phyloP scores from a whole-genome alignment of 2,329 filamentous ascomycete genomes.

The Colletotrichum sp. region DNA sequence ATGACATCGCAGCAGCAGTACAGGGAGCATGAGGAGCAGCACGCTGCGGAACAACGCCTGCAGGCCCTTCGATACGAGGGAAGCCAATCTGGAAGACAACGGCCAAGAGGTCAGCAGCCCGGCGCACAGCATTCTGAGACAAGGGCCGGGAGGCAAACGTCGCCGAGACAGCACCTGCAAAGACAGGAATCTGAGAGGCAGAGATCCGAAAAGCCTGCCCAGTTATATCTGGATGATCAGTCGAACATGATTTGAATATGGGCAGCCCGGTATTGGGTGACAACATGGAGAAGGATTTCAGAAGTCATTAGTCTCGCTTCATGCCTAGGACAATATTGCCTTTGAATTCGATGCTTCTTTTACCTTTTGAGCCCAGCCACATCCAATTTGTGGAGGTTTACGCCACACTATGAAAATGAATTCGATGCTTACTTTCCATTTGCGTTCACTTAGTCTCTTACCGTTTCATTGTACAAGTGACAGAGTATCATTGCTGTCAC shows the following conservation, averaged over 20 bases:
- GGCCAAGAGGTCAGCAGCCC: not conserved
- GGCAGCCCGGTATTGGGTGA: not conserved
- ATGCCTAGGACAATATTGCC: not conserved
- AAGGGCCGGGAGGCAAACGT: not conserved
- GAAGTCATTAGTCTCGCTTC: not conserved
- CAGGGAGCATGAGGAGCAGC: not conserved
- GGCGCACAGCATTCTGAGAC: not conserved
- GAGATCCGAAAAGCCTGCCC: not conserved
- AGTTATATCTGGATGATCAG: not conserved
- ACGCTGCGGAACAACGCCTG: not conserved
- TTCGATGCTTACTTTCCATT: not conserved
- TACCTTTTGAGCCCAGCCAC: not conserved
- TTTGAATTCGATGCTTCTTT: not conserved
- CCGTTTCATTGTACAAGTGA: not conserved
- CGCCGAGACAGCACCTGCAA: not conserved
- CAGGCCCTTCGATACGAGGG: not conserved
- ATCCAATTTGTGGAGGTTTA: not conserved
- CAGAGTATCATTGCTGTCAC: not conserved
- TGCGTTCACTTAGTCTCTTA: not conserved
- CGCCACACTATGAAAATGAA: not conserved
- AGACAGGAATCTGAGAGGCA: not conserved
- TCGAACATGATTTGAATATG: not conserved
- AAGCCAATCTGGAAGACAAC: not conserved
- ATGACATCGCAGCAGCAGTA: not conserved
- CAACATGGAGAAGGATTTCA: too few relatives aligned